phyloP scores from a whole-genome alignment of 2,329 filamentous ascomycete species.

The Alternaria sp. region DNA sequence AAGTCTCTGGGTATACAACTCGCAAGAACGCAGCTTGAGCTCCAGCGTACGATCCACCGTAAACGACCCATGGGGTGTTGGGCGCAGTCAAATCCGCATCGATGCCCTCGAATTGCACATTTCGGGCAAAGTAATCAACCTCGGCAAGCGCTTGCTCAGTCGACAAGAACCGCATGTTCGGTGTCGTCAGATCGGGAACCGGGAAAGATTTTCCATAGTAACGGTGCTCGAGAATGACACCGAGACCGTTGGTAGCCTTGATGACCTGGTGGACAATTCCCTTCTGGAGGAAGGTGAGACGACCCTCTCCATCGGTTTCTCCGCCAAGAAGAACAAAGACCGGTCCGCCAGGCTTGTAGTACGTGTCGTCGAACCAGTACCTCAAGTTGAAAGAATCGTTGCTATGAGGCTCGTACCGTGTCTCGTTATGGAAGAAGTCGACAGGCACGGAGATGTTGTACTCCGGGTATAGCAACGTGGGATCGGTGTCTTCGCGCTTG shows the following conservation, averaged over 20 bases:
- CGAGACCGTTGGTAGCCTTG: slow-evolving; percentile 70
- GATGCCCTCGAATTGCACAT: slow-evolving; percentile 74
- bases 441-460: slow-evolving; percentile 65
- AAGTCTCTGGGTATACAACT: slow-evolving; percentile 77
- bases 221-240: slow-evolving; percentile 82
- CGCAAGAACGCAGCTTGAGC: slow-evolving; percentile 79
- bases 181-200: slow-evolving; percentile 67
- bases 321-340: slow-evolving; percentile 79
- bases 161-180: slow-evolving; percentile 80
- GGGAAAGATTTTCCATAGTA: slow-evolving; percentile 85
- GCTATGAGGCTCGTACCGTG: slow-evolving; percentile 77
- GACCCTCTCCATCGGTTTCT: slow-evolving; percentile 68
- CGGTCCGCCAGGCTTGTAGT: slow-evolving; percentile 79
- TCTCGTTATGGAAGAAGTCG: slow-evolving; percentile 85
- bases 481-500: slow-evolving; percentile 44
- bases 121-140: slow-evolving; percentile 77
- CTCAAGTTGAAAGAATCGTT: slow-evolving; percentile 71
- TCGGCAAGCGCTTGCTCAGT: slow-evolving; percentile 85
- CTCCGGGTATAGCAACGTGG: slow-evolving; percentile 52
- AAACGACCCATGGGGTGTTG: slow-evolving; percentile 74
- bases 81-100: slow-evolving; percentile 70
- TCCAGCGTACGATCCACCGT: slow-evolving; percentile 85
- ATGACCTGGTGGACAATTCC: slow-evolving; percentile 76
- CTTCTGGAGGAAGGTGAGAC: slow-evolving; percentile 76
- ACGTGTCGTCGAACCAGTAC: slow-evolving; percentile 82